phyloP scores from a whole-genome alignment of 257 asterid genomes.

The Anisodus acutangulus region DNA sequence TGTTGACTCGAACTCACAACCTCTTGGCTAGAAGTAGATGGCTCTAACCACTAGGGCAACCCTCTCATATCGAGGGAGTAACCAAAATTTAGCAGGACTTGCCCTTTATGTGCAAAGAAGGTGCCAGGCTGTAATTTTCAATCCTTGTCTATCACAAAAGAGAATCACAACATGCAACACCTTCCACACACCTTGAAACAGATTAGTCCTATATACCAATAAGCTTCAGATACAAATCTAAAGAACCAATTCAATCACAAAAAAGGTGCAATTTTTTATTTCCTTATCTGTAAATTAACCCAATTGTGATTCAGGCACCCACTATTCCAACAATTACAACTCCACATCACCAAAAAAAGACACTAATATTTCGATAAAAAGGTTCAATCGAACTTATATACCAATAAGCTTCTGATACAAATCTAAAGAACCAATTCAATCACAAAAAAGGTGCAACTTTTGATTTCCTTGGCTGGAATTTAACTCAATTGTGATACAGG shows the following conservation, averaged over 20 bases:
- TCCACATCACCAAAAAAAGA: neutral
- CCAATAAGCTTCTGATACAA: neutral
- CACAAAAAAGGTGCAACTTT: neutral
- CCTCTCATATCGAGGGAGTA: neutral
- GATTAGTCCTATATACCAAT: no score
- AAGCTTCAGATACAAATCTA: no score
- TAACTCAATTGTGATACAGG: neutral
- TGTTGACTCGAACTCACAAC: neutral
- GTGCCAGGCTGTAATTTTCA: constrained; percentile 16
- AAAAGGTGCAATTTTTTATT: neutral
- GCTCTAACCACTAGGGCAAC: neutral
- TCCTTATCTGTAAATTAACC: neutral
- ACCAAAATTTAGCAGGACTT: neutral
- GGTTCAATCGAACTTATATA: neutral
- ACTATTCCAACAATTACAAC: neutral
- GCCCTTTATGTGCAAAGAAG: neutral
- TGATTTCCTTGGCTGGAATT: neutral
- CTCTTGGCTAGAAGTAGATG: constrained; percentile 6
- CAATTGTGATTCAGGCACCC: neutral
- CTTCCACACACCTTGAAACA: neutral
- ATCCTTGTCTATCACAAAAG: neutral
- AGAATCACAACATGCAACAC: constrained; percentile 16
- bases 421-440: neutral
- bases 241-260: neutral
- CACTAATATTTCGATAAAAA: neutral